Conservation (phyloP, 768 basidiomycete species). For the Leccinum broughii region DNA sequence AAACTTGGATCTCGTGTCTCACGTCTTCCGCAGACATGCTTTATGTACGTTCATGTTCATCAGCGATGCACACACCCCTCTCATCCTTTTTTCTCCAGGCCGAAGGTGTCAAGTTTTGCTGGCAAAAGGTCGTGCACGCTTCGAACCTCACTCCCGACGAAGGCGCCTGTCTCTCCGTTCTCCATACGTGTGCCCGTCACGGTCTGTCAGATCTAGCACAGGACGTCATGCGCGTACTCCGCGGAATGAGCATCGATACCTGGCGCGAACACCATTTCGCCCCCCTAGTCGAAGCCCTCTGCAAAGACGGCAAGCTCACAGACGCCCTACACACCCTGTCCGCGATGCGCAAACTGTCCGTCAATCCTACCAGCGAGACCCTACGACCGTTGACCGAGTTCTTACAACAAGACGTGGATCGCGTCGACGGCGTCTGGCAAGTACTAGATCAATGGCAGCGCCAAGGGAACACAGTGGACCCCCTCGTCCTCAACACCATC, state of each 20-base stretch:
- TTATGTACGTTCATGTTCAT: constrained; percentile 57
- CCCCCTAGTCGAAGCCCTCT: constrained; percentile 74
- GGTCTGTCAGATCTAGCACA: constrained; percentile 71
- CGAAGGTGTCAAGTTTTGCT: constrained; percentile 64
- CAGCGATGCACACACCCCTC: too few relatives aligned
- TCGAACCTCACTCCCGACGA: constrained; percentile 66
- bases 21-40: constrained; percentile 59
- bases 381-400: constrained; percentile 51
- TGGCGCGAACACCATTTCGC: constrained; percentile 73
- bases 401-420: constrained; percentile 46
- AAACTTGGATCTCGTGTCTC: constrained; percentile 69
- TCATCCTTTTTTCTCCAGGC: constrained; percentile 40
- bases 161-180: constrained; percentile 66
- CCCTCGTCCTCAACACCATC: constrained; percentile 37
- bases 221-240: constrained; percentile 55
- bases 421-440: constrained; percentile 64
- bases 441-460: constrained; percentile 60
- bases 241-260: constrained; percentile 46
- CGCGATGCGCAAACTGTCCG: constrained; percentile 56
- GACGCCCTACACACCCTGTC: constrained; percentile 62
- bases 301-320: constrained; percentile 52
- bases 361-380: constrained; percentile 53
- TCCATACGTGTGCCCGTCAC: constrained; percentile 71
- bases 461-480: constrained; percentile 38
- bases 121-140: constrained; percentile 57